A percentile compares a stretch with the other conserved stretches of the same genome.
These are phyloP conservation scores for Vanilla planifolia DNA, from an alignment of 106 monocot species.

Conservation along the genomic window DNA sequence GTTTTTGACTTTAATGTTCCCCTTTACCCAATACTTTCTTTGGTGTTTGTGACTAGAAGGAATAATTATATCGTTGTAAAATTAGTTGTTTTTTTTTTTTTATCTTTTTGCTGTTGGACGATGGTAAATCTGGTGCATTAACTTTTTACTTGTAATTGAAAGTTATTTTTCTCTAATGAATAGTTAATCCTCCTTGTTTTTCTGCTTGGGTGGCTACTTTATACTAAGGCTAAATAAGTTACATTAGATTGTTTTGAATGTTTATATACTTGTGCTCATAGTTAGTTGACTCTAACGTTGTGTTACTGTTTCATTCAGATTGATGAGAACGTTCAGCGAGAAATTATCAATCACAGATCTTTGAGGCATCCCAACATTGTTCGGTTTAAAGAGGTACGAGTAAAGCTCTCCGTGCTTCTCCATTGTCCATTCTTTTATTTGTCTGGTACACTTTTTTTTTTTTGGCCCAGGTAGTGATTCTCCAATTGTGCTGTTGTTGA, in stretches of 20 bases:
- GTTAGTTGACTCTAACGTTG: background rate
- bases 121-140: too few species aligned
- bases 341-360: slow-evolving; percentile 73
- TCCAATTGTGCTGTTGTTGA: background rate
- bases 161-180: too few species aligned
- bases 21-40: background rate
- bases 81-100: too few species aligned
- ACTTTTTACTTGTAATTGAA: too few species aligned
- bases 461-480: background rate
- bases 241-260: background rate
- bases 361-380: slow-evolving; percentile 68
- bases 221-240: too few species aligned
- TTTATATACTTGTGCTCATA: background rate
- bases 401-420: background rate
- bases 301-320: slow-evolving; percentile 30
- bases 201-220: too few species aligned
- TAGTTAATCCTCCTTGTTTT: too few species aligned
- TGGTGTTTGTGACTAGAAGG: too few species aligned
- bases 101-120: too few species aligned
- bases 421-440: background rate
- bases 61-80: too few species aligned
- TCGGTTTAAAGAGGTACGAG: slow-evolving; percentile 58
- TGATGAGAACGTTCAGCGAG: slow-evolving; percentile 73
- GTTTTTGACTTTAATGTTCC: background rate
- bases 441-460: background rate